phyloP scores from a whole-genome alignment of 1,284 basidiomycete species.

The Exsudoporus floridanus region DNA sequence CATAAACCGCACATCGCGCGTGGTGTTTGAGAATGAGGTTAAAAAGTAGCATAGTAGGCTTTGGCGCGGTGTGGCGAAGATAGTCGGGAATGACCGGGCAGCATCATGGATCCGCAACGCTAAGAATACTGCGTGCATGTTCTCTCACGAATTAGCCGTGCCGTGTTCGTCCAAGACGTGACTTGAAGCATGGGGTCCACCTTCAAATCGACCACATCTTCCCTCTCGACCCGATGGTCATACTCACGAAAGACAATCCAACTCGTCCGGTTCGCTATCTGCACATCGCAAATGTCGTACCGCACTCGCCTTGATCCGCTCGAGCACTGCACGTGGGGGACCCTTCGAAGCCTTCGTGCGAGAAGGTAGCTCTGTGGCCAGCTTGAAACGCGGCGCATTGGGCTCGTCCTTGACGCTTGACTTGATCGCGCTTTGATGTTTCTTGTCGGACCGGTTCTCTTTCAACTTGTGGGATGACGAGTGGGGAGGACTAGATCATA shows the following conservation, averaged over 20 bases:
- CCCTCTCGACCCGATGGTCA: not conserved
- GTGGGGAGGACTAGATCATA: conserved; percentile 9
- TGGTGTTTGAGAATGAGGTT: not conserved
- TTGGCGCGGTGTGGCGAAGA: not conserved
- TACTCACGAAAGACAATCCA: conserved; percentile 35
- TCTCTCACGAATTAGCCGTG: not conserved
- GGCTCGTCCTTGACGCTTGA: not conserved
- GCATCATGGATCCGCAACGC: not conserved
- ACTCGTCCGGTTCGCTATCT: conserved; percentile 34
- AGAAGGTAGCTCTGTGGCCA: not conserved
- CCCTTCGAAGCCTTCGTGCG: conserved; percentile 21
- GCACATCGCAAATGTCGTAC: conserved; percentile 13
- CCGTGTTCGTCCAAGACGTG: not conserved
- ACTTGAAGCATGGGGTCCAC: not conserved
- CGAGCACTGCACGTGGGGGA: conserved; percentile 32
- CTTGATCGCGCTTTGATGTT: not conserved
- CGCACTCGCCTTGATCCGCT: conserved; percentile 31
- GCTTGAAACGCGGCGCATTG: not conserved
- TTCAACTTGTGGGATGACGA: conserved; percentile 26
- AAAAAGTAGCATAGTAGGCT: not conserved
- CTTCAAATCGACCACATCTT: not conserved
- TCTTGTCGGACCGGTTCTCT: conserved; percentile 20
- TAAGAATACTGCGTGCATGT: not conserved
- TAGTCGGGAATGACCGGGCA: not conserved
- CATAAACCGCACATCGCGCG: too few relatives aligned